Evolutionary conservation across 257 asterid genomes (phyloP).

Genomic region (Phtheirospermum japonicum): DNA sequence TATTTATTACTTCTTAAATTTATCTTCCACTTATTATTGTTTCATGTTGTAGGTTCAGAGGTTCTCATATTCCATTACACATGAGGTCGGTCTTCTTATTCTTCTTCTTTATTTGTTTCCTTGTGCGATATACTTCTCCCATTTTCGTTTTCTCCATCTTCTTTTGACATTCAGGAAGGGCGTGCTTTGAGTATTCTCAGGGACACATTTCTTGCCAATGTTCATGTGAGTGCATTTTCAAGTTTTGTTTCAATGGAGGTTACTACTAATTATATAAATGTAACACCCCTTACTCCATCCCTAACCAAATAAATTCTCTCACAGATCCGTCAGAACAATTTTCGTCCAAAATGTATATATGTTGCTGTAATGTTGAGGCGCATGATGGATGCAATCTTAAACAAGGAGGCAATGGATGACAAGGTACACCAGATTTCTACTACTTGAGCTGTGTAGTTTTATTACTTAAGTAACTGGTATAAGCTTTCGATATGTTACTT

Average conservation of each 20-base stretch:
- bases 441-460: not conserved
- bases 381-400: slow-evolving; percentile 91
- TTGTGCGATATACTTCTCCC: slow-evolving; percentile 15
- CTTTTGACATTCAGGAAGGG: slow-evolving; percentile 50
- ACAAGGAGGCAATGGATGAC: slow-evolving; percentile 96
- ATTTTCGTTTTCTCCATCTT: slow-evolving; percentile 4
- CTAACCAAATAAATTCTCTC: slow-evolving; percentile 8
- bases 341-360: slow-evolving; percentile 89
- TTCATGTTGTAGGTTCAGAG: slow-evolving; percentile 52
- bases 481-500: not conserved
- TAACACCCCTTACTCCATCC: slow-evolving; percentile 3
- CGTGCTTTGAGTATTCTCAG: slow-evolving; percentile 62
- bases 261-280: slow-evolving; percentile 16
- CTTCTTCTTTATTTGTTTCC: slow-evolving; percentile 16
- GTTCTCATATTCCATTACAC: slow-evolving; percentile 26
- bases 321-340: slow-evolving; percentile 64
- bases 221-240: slow-evolving; percentile 58
- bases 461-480: slow-evolving; percentile 11
- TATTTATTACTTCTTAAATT: not conserved
- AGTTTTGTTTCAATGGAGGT: slow-evolving; percentile 17
- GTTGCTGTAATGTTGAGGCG: slow-evolving; percentile 97
- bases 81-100: slow-evolving; percentile 31
- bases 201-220: slow-evolving; percentile 68
- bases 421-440: slow-evolving; percentile 46
- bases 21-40: slow-evolving; percentile 26